phyloP scores from a whole-genome alignment of 345 rosid genomes.

The Salix udensis region DNA sequence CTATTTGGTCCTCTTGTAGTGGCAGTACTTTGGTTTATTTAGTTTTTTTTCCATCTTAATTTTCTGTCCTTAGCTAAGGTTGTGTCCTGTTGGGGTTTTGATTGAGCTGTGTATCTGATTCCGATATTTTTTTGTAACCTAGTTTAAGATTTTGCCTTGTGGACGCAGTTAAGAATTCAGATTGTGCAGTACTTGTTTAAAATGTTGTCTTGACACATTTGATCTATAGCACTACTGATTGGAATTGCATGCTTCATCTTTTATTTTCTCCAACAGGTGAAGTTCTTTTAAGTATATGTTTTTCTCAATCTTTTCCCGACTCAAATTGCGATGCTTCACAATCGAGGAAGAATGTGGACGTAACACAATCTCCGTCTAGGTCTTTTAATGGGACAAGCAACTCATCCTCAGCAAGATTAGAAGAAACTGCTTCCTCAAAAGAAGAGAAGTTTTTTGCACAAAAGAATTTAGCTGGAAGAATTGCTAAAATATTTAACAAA shows the following conservation, averaged over 20 bases:
- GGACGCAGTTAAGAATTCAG: not conserved
- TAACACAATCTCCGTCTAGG: slow-evolving; percentile 38
- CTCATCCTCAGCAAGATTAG: slow-evolving; percentile 42
- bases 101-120: not conserved
- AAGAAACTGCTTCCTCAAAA: slow-evolving; percentile 44
- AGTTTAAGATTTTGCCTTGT: not conserved
- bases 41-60: not conserved
- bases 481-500: slow-evolving; percentile 82
- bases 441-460: slow-evolving; percentile 52
- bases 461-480: slow-evolving; percentile 55
- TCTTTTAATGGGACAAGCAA: slow-evolving; percentile 36
- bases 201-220: not conserved
- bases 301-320: slow-evolving; percentile 52
- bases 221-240: slow-evolving; percentile 2
- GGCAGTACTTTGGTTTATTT: not conserved
- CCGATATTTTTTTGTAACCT: not conserved
- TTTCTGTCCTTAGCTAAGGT: not conserved
- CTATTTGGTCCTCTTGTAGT: not conserved
- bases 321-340: slow-evolving; percentile 19
- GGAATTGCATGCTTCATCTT: not conserved
- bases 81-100: not conserved
- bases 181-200: not conserved
- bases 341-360: slow-evolving; percentile 36
- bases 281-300: slow-evolving; percentile 62
- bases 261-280: slow-evolving; percentile 53